Percentiles rank a stretch among this genome's conserved stretches.
Conservation (phyloP, 176 grass and related monocot species). For the Oryza glaberrima region DNA sequence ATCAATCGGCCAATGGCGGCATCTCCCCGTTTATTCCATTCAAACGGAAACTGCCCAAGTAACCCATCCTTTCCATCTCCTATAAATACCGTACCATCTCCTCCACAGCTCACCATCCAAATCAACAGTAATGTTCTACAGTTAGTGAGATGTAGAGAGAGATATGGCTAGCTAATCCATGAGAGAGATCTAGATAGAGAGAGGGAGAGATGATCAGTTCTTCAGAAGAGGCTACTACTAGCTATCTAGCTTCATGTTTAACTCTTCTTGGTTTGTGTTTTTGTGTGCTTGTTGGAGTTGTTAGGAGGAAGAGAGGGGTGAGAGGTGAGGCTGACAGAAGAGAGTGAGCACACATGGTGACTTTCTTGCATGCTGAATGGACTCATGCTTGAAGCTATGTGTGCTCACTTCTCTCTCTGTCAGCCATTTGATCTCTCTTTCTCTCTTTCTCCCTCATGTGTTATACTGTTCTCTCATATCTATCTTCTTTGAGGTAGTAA, state of each 20-base stretch:
- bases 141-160: neutral
- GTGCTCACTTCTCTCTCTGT: slow-evolving; percentile 80
- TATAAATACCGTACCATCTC: slow-evolving; percentile 68
- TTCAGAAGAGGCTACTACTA: neutral
- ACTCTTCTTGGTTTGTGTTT: neutral
- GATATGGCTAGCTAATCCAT: neutral
- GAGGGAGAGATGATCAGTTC: neutral
- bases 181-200: neutral
- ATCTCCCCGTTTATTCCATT: slow-evolving; percentile 79
- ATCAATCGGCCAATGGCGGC: slow-evolving; percentile 55
- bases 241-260: neutral
- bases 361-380: slow-evolving; percentile 67
- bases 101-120: slow-evolving; percentile 56
- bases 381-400: slow-evolving; percentile 80
- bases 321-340: slow-evolving; percentile 79
- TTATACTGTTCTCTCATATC: neutral
- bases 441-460: neutral
- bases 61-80: slow-evolving; percentile 39
- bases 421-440: slow-evolving; percentile 41
- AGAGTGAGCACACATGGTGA: slow-evolving; percentile 89
- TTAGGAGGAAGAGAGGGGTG: neutral
- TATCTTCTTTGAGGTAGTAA: neutral
- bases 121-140: slow-evolving; percentile 57
- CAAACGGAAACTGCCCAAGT: slow-evolving; percentile 43
- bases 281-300: neutral